Percentiles rank a stretch among this genome's conserved stretches.
Evolutionary conservation across 2,329 filamentous ascomycete species (phyloP).

Genomic region (Ceratocystis papillata): DNA sequence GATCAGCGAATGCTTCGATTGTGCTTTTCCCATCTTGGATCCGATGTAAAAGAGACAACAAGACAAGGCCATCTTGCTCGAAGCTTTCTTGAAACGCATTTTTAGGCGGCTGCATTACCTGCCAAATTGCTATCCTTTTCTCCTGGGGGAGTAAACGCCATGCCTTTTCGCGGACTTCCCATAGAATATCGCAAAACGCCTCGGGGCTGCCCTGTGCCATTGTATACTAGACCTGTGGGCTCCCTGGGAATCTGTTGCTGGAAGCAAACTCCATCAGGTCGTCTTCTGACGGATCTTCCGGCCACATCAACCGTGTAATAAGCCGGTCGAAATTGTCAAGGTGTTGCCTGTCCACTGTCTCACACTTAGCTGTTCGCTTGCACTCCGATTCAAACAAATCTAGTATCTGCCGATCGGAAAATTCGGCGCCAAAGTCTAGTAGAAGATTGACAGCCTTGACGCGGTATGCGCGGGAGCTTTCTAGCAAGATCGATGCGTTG

Average conservation of each 20-base stretch:
- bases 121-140: conserved; percentile 11
- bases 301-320: conserved; percentile 17
- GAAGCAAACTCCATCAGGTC: conserved; percentile 19
- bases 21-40: neutral
- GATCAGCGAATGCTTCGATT: conserved; percentile 11
- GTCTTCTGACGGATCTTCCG: neutral
- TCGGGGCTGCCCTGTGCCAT: conserved; percentile 12
- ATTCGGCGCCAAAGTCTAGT: conserved; percentile 15
- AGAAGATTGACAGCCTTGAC: conserved; percentile 17
- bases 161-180: conserved; percentile 23
- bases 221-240: conserved; percentile 15
- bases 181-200: conserved; percentile 18
- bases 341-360: conserved; percentile 12
- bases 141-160: conserved; percentile 14
- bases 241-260: conserved; percentile 18
- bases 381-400: conserved; percentile 18
- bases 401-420: conserved; percentile 12
- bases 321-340: conserved; percentile 17
- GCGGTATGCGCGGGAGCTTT: conserved; percentile 5
- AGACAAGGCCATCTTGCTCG: neutral
- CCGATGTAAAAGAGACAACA: conserved; percentile 18
- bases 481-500: neutral
- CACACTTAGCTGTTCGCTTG: conserved; percentile 1
- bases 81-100: conserved; percentile 10
- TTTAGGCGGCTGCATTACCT: conserved; percentile 23